Conservation (phyloP, 2,329 filamentous ascomycete species). For the Massarina eburnea region DNA sequence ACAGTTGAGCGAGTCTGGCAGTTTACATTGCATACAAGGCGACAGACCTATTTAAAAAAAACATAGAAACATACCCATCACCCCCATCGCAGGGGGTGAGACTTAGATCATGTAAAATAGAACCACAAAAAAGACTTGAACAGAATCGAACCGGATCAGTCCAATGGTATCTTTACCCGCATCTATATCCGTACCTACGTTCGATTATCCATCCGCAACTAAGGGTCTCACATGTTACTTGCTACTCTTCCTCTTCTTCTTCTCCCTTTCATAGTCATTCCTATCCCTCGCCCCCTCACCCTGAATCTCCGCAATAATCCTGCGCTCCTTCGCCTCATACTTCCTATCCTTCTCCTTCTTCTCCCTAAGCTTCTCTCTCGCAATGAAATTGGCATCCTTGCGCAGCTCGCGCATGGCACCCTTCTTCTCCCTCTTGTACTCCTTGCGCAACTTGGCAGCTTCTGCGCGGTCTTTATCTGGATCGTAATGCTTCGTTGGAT, state of each 20-base stretch:
- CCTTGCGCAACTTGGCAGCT: constrained; percentile 77
- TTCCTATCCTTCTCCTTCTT: constrained; percentile 93
- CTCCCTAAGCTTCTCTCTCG: constrained; percentile 81
- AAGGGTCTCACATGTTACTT: background rate
- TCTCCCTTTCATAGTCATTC: constrained; percentile 89
- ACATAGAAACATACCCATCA: background rate
- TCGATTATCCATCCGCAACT: too few relatives aligned
- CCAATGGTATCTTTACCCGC: too few relatives aligned
- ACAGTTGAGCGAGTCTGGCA: constrained; percentile 1
- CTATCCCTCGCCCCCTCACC: constrained; percentile 84
- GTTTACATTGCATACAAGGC: background rate
- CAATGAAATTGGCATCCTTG: constrained; percentile 94
- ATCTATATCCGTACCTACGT: too few relatives aligned
- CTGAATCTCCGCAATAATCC: constrained; percentile 91
- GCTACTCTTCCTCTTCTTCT: constrained; percentile 64
- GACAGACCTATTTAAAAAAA: background rate
- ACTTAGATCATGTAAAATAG: constrained; percentile 4
- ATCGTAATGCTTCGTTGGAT: constrained; percentile 96
- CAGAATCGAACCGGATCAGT: too few relatives aligned
- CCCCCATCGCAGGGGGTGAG: background rate
- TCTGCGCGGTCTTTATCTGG: constrained; percentile 88
- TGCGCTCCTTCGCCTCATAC: constrained; percentile 96
- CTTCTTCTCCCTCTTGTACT: constrained; percentile 95
- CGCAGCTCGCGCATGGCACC: constrained; percentile 90
- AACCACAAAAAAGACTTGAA: too few relatives aligned